Conservation (phyloP, 768 basidiomycete genomes). For the Trichaptum fuscoviolaceum region DNA sequence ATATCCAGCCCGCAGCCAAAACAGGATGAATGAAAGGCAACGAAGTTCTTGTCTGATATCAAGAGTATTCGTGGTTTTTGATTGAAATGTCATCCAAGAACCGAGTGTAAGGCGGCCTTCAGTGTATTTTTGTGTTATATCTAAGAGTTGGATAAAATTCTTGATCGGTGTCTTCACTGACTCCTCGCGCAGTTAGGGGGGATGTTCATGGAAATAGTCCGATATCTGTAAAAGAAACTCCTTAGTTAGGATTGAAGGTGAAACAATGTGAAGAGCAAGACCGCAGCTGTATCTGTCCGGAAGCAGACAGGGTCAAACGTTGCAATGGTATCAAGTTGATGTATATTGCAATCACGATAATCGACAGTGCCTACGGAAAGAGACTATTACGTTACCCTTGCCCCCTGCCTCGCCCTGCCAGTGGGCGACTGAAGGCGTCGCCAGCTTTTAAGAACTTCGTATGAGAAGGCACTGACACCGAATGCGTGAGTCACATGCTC, state of each 20-base stretch:
- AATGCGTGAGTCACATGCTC: neutral
- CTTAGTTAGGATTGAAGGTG: neutral
- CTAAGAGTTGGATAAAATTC: neutral
- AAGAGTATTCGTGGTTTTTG: neutral
- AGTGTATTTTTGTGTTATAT: neutral
- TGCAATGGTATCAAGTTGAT: neutral
- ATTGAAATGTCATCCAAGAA: neutral
- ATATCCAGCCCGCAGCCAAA: neutral
- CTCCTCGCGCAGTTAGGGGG: neutral
- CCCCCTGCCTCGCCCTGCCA: neutral
- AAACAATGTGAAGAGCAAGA: neutral
- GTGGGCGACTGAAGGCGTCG: neutral
- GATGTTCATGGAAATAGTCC: neutral
- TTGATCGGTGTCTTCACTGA: neutral
- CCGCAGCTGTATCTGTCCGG: neutral
- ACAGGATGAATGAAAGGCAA: neutral
- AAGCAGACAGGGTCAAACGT: neutral
- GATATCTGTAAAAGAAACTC: neutral
- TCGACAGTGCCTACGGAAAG: neutral
- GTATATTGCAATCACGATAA: neutral
- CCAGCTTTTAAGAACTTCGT: neutral
- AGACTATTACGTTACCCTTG: neutral
- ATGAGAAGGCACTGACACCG: neutral
- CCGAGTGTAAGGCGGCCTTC: neutral
- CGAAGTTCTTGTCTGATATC: neutral